Percentiles rank a stretch among this genome's conserved stretches.
These are phyloP conservation scores for Trichoderma sp. DNA, from an alignment of 2,329 filamentous ascomycete species.

Conservation along the genomic window DNA sequence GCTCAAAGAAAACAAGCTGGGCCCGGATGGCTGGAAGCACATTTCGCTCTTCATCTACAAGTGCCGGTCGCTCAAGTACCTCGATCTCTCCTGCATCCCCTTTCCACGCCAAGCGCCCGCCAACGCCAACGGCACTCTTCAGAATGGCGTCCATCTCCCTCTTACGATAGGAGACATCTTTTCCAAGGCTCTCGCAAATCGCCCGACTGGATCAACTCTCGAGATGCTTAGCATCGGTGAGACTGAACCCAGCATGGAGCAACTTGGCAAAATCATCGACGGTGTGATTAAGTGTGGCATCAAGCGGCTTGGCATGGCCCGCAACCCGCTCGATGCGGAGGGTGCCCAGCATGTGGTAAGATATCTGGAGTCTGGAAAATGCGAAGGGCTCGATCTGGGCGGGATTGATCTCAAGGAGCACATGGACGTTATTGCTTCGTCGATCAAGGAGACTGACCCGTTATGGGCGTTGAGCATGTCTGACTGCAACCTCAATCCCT, in stretches of 20 bases:
- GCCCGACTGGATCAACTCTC: slow-evolving; percentile 73
- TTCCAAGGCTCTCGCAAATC: slow-evolving; percentile 73
- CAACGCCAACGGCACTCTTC: slow-evolving; percentile 38
- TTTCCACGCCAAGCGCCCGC: slow-evolving; percentile 61
- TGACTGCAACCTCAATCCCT: slow-evolving; percentile 77
- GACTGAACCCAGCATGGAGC: slow-evolving; percentile 71
- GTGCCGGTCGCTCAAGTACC: slow-evolving; percentile 80
- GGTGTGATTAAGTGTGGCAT: slow-evolving; percentile 79
- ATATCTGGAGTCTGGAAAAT: slow-evolving; percentile 76
- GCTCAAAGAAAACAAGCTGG: slow-evolving; percentile 90
- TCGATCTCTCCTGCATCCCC: slow-evolving; percentile 83
- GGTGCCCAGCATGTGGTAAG: slow-evolving; percentile 75
- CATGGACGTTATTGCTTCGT: slow-evolving; percentile 56
- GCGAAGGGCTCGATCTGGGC: slow-evolving; percentile 86
- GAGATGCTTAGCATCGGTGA: slow-evolving; percentile 84
- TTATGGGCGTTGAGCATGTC: slow-evolving; percentile 85
- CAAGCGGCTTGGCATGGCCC: slow-evolving; percentile 77
- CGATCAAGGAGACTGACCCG: slow-evolving; percentile 57
- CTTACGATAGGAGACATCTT: slow-evolving; percentile 62
- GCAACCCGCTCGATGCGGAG: slow-evolving; percentile 75
- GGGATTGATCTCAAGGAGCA: slow-evolving; percentile 73
- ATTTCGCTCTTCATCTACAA: slow-evolving; percentile 89
- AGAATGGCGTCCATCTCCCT: slow-evolving; percentile 43
- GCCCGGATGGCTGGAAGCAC: slow-evolving; percentile 86
- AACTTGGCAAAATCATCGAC: slow-evolving; percentile 78